phyloP scores from a whole-genome alignment of 2,329 filamentous ascomycete species.

The Helotiales sp. region DNA sequence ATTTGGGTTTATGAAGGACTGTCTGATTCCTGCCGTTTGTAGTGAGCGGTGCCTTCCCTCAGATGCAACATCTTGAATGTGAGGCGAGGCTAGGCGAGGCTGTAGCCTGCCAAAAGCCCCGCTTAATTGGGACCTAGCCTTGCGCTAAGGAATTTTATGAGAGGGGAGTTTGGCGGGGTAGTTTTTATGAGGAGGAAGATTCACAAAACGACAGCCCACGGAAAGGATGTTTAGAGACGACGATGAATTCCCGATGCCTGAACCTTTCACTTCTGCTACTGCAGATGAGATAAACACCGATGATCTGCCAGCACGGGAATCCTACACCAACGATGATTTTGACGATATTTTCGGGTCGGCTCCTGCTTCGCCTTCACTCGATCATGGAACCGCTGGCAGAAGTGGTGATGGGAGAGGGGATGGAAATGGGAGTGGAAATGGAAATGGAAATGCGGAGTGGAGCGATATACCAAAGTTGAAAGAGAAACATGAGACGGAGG shows the following conservation, averaged over 20 bases:
- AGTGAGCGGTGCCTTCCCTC: not conserved
- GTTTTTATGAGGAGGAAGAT: not conserved
- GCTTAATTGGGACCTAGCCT: too few relatives aligned
- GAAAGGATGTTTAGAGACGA: conserved; percentile 24
- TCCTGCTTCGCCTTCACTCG: conserved; percentile 28
- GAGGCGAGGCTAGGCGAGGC: too few relatives aligned
- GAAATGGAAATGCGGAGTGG: conserved; percentile 24
- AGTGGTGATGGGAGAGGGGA: too few relatives aligned
- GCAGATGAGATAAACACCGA: not conserved
- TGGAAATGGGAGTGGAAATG: too few relatives aligned
- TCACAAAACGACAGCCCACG: not conserved
- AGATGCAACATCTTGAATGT: too few relatives aligned
- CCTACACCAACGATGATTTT: conserved; percentile 29
- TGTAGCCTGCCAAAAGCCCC: too few relatives aligned
- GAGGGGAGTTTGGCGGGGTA: conserved; percentile 5
- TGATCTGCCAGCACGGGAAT: not conserved
- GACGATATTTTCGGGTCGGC: conserved; percentile 37
- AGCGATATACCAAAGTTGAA: conserved; percentile 35
- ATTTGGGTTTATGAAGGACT: not conserved
- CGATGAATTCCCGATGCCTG: conserved; percentile 11
- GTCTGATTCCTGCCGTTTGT: not conserved
- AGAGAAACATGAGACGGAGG: conserved; percentile 59
- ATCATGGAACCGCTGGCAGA: too few relatives aligned
- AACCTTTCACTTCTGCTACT: not conserved
- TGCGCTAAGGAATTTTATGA: too few relatives aligned